Conservation (phyloP, 2,329 filamentous ascomycete species). For the Aplosporella prunicola region DNA sequence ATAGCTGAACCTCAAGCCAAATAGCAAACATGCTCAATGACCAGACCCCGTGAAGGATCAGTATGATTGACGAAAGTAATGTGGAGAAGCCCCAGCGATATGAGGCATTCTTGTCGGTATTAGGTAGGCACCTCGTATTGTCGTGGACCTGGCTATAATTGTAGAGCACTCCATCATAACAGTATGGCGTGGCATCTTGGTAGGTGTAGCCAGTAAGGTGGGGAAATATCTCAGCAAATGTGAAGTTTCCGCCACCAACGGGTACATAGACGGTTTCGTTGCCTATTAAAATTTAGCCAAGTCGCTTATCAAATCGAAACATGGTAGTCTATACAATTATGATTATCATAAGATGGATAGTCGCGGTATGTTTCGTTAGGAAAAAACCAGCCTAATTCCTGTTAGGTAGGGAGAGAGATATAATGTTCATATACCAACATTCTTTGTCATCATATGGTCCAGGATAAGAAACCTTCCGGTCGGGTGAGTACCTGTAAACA, state of each 20-base stretch:
- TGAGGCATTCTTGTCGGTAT: slow-evolving; percentile 15
- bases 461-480: too few relatives aligned
- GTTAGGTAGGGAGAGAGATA: too few relatives aligned
- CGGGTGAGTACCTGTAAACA: too few relatives aligned
- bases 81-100: slow-evolving; percentile 32
- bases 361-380: too few relatives aligned
- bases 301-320: too few relatives aligned
- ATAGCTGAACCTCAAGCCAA: slow-evolving; percentile 26
- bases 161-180: slow-evolving; percentile 1
- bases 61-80: slow-evolving; percentile 22
- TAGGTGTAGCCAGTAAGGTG: slow-evolving; percentile 11
- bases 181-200: slow-evolving; percentile 11
- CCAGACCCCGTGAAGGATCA: slow-evolving; percentile 25
- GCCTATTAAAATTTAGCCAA: too few relatives aligned
- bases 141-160: neutral
- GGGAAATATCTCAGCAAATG: neutral
- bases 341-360: too few relatives aligned
- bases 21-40: slow-evolving; percentile 24
- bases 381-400: too few relatives aligned
- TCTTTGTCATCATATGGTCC: too few relatives aligned
- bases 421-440: too few relatives aligned
- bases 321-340: too few relatives aligned
- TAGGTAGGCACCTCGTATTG: slow-evolving; percentile 20
- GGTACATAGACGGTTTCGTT: slow-evolving; percentile 13
- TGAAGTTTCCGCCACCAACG: slow-evolving; percentile 8